Base-by-base conservation (phyloP, 2,329 filamentous ascomycete genomes). In the Arachnopeziza araneosa region DNA sequence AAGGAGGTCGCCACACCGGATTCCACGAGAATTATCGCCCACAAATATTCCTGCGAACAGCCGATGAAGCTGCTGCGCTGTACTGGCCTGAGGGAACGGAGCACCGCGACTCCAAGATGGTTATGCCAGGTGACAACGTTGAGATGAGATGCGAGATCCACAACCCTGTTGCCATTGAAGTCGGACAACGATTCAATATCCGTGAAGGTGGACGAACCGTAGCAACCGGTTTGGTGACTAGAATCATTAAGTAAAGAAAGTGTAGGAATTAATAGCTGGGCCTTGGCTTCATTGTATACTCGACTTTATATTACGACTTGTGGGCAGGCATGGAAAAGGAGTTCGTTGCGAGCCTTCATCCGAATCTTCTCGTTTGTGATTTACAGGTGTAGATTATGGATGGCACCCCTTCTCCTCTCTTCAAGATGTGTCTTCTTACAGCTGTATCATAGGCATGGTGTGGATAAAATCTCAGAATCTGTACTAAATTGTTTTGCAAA, bases 111-210 rank as follows among this genome's bases (percentile, higher is more conserved):
- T 79, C 79, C 76, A 93, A 91, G 83, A 89, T 92, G 81, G 88
- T 97, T 77, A 96, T 96, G 92, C 95, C 95, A 56, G 95, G 95
- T 76, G 95, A 99, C 84, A 99, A 99, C 78, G 86, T 96, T 68
- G 95, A 99, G 83, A 97, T 99, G 93, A 80, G 95, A 66, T 89
- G 92, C 75, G 85, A 88, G 71, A 87, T 96, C 73, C 85, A 91
- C 78, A 81, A 89, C 77, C 91, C 93, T 65, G 85, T 96, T 72
- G 93, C 93, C 62, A 79, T 97, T 65, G 95, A 99, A 80, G 80
- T 85, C 64, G 93, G 95, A 70, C 91, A 97, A 82, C 90, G 95
- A 71, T 95, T 99, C 85, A 99, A 98, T 83, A 87, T 99, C 74
- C 91, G 95, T 78, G 95, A 99, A 82, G 95, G 95, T 80, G 93